phyloP scores from a whole-genome alignment of 495 filamentous ascomycete species.

The Cercophora sp. region DNA sequence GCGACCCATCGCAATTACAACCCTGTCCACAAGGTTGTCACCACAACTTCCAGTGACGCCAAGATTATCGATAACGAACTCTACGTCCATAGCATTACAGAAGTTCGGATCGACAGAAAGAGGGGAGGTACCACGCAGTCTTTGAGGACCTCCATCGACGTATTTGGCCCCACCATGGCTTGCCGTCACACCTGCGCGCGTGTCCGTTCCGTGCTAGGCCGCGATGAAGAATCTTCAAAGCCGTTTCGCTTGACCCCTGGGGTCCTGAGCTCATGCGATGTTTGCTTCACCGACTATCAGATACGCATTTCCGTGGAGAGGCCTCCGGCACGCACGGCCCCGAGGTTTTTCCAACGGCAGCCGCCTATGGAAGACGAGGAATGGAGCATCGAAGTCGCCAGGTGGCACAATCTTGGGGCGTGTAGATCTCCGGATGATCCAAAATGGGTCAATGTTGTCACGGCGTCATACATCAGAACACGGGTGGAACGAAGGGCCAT shows the following conservation, averaged over 20 bases:
- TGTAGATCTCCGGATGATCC: constrained; percentile 4
- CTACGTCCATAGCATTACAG: constrained; percentile 3
- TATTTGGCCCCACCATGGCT: background rate
- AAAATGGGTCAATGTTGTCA: constrained; percentile 1
- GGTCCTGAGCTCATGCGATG: background rate
- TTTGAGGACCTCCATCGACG: background rate
- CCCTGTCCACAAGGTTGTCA: background rate
- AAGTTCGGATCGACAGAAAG: background rate
- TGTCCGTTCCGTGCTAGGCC: background rate
- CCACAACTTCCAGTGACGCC: background rate
- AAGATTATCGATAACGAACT: constrained; percentile 5
- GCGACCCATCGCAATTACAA: background rate
- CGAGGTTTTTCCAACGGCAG: background rate
- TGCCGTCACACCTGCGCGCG: background rate
- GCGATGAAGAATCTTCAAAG: background rate
- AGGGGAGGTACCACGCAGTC: background rate
- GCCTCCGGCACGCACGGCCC: background rate
- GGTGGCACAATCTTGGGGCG: constrained; percentile 7
- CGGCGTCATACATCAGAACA: background rate
- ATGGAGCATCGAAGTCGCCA: background rate
- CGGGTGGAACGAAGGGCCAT: background rate
- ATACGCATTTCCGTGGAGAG: background rate
- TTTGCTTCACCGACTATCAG: constrained; percentile 9
- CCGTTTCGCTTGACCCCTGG: background rate
- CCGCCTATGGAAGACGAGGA: background rate